phyloP scores from a whole-genome alignment of 768 basidiomycete species.

The Russula lepida region DNA sequence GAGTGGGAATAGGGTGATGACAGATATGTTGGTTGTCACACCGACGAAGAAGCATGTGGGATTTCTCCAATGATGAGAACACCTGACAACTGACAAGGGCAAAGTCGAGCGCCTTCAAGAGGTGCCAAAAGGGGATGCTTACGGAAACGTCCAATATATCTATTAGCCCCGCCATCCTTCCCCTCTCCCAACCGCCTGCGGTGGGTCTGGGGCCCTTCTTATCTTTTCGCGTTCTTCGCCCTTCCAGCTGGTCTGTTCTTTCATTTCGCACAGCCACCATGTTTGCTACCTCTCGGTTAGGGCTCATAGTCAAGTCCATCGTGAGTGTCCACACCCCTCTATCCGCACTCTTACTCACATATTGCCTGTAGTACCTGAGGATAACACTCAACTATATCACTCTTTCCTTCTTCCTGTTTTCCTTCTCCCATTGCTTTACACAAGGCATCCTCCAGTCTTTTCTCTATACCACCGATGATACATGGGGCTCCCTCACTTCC shows the following conservation, averaged over 20 bases:
- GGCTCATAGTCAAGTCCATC: not conserved
- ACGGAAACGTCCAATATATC: not conserved
- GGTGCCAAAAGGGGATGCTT: too few species aligned
- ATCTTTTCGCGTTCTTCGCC: not conserved
- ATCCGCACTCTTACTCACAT: not conserved
- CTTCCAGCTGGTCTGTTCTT: slow-evolving; percentile 12
- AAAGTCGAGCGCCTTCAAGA: too few species aligned
- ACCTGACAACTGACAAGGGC: too few species aligned
- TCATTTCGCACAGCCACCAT: not conserved
- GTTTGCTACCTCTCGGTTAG: not conserved
- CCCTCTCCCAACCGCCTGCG: not conserved
- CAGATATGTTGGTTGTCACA: too few species aligned
- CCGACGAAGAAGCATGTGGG: too few species aligned
- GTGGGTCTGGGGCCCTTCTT: not conserved
- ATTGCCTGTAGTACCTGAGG: slow-evolving; percentile 24
- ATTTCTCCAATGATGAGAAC: too few species aligned
- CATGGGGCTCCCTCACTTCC: slow-evolving; percentile 32
- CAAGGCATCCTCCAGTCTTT: slow-evolving; percentile 46
- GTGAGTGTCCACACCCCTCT: not conserved
- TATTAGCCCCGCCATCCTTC: not conserved
- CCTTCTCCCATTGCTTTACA: slow-evolving; percentile 41
- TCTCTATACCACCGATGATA: slow-evolving; percentile 38
- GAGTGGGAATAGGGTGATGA: too few species aligned
- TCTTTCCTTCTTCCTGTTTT: slow-evolving; percentile 41
- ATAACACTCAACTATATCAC: slow-evolving; percentile 29